Percentiles rank a stretch among this genome's conserved stretches.
Conservation (phyloP, 1,284 basidiomycete genomes). For the Spongiforma sp. region DNA sequence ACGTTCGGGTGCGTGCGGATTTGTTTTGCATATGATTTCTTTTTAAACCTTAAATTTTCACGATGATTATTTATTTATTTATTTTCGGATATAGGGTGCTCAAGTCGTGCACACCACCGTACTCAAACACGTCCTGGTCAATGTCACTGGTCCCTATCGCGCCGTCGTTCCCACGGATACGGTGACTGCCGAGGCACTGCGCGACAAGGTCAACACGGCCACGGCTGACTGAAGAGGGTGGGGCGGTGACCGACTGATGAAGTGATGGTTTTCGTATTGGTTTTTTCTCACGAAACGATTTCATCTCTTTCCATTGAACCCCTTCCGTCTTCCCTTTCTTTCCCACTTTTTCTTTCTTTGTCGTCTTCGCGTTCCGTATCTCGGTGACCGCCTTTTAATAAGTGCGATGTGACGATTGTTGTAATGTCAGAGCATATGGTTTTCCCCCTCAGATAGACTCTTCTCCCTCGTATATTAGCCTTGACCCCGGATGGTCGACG, state of each 20-base stretch:
- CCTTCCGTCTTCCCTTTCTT: background rate
- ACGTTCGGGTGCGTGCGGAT: conserved; percentile 72
- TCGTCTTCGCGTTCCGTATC: background rate
- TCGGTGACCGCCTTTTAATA: conserved; percentile 20
- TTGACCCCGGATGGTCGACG: too few species aligned
- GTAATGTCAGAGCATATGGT: conserved; percentile 28
- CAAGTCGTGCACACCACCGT: conserved; percentile 70
- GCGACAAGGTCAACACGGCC: conserved; percentile 50
- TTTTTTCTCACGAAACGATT: background rate
- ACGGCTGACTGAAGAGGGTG: conserved; percentile 35
- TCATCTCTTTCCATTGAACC: background rate
- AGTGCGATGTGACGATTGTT: conserved; percentile 21
- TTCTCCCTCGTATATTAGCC: background rate
- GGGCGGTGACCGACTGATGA: background rate
- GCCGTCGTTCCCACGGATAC: conserved; percentile 33
- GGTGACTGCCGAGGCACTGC: conserved; percentile 44
- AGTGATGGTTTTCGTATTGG: background rate
- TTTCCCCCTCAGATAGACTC: conserved; percentile 3
- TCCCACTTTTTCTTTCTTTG: background rate
- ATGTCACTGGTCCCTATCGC: conserved; percentile 44
- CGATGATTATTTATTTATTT: background rate
- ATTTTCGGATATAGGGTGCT: conserved; percentile 60
- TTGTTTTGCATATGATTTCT: background rate
- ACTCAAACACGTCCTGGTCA: conserved; percentile 72
- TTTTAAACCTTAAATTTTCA: background rate